Percentiles rank a stretch among this genome's conserved stretches.
phyloP scores from a whole-genome alignment of 257 asterid genomes.

The Solanum sejunctum region DNA sequence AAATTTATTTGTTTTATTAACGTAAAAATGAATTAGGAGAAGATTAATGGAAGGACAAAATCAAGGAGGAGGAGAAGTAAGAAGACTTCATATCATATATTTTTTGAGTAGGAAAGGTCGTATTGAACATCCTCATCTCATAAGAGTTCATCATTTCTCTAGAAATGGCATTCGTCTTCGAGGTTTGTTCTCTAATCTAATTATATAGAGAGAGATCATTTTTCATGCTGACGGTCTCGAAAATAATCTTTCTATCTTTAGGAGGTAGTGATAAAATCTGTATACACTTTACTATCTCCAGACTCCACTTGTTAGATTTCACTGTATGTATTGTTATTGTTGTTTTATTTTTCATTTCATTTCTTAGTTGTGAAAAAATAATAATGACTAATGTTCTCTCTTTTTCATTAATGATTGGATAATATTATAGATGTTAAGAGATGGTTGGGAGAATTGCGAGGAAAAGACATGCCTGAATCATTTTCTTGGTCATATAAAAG shows the following conservation, averaged over 20 bases:
- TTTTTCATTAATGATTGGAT: not conserved
- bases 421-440: slow-evolving; percentile 59
- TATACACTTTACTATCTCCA: too few species aligned
- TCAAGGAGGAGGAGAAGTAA: slow-evolving; percentile 51
- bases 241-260: too few species aligned
- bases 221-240: not conserved
- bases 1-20: slow-evolving; percentile 11
- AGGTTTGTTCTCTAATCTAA: slow-evolving; percentile 27
- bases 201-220: not conserved
- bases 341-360: not conserved
- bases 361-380: not conserved
- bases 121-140: slow-evolving; percentile 80
- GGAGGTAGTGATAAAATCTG: too few species aligned
- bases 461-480: slow-evolving; percentile 69
- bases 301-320: too few species aligned
- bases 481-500: slow-evolving; percentile 94
- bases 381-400: too few species aligned
- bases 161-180: slow-evolving; percentile 63
- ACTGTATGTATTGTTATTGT: too few species aligned
- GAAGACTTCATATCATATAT: slow-evolving; percentile 69
- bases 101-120: slow-evolving; percentile 70
- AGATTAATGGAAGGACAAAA: slow-evolving; percentile 46
- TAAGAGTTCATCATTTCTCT: slow-evolving; percentile 65
- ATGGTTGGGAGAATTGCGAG: slow-evolving; percentile 82
- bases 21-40: slow-evolving; percentile 13